A percentile compares a stretch with the other conserved stretches of the same genome.
Evolutionary conservation across 371 early-diverging fungal genomes (phyloP).

Genomic region (Mortierella sp.): DNA sequence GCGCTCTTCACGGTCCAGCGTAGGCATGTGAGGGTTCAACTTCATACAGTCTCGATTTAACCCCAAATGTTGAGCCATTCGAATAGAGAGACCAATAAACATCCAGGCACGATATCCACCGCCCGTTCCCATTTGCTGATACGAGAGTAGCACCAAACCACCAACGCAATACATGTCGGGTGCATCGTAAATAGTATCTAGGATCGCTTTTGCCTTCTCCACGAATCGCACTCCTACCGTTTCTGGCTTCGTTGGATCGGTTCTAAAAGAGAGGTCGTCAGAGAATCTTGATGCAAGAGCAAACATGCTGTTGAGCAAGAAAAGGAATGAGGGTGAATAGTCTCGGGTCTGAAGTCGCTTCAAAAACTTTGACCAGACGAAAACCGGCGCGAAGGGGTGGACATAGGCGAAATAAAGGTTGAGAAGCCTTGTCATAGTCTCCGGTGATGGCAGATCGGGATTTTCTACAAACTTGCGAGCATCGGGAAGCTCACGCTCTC

Average conservation of each 20-base stretch:
- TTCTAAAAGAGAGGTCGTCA: conserved; percentile 47
- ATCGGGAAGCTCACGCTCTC: conserved; percentile 11
- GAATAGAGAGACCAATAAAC: conserved; percentile 67
- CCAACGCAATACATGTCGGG: conserved; percentile 53
- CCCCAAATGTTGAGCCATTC: conserved; percentile 77
- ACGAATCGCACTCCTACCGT: conserved; percentile 49
- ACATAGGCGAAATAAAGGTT: conserved; percentile 66
- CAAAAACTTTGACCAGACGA: conserved; percentile 67
- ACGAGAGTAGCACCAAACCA: conserved; percentile 48
- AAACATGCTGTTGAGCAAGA: conserved; percentile 63
- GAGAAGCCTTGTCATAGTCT: conserved; percentile 51
- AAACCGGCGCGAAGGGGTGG: conserved; percentile 69
- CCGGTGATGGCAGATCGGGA: conserved; percentile 45
- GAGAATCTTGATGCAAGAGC: conserved; percentile 67
- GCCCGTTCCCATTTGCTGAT: conserved; percentile 55
- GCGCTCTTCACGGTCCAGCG: conserved; percentile 66
- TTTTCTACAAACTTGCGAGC: conserved; percentile 33
- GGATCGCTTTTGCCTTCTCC: conserved; percentile 44
- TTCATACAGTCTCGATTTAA: conserved; percentile 67
- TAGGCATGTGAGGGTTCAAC: conserved; percentile 61
- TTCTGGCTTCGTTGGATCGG: conserved; percentile 51
- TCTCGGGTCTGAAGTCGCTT: conserved; percentile 58
- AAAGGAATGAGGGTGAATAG: conserved; percentile 59
- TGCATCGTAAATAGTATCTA: conserved; percentile 55
- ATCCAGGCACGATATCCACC: conserved; percentile 64